phyloP scores from a whole-genome alignment of 805 yeast species.

The Kuraishia hungarica region DNA sequence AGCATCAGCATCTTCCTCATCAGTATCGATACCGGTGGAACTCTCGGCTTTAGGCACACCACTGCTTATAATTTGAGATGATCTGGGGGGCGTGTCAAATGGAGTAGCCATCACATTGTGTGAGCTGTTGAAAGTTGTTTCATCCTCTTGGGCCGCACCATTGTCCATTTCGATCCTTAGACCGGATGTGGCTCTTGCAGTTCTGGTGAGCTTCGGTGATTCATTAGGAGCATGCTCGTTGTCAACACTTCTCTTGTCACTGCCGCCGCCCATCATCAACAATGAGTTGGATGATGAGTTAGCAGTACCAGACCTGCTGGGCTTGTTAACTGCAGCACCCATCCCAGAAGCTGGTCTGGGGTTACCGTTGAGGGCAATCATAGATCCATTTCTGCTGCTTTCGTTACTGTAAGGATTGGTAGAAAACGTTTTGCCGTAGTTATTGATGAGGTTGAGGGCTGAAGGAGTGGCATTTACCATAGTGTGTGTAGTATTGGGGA shows the following conservation, averaged over 20 bases:
- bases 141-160: background rate
- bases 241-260: background rate
- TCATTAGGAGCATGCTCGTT: background rate
- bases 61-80: background rate
- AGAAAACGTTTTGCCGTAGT: slow-evolving; percentile 6
- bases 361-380: background rate
- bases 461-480: slow-evolving; percentile 17
- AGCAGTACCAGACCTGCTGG: background rate
- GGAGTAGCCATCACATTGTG: background rate
- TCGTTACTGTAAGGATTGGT: background rate
- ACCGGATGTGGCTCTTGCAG: background rate
- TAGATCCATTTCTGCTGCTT: background rate
- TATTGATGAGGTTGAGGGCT: slow-evolving; percentile 17
- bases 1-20: background rate
- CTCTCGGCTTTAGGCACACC: background rate
- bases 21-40: background rate
- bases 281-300: background rate
- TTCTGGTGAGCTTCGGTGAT: background rate
- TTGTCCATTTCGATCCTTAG: background rate
- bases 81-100: background rate
- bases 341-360: background rate
- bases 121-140: background rate
- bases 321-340: background rate
- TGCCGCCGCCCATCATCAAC: background rate
- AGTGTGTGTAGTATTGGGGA: slow-evolving; percentile 19